Evolutionary conservation across 2,329 filamentous ascomycete species (phyloP), one percentile per base, ranked within the genome.

Genomic region (Sordariomycetes sp.): DNA sequence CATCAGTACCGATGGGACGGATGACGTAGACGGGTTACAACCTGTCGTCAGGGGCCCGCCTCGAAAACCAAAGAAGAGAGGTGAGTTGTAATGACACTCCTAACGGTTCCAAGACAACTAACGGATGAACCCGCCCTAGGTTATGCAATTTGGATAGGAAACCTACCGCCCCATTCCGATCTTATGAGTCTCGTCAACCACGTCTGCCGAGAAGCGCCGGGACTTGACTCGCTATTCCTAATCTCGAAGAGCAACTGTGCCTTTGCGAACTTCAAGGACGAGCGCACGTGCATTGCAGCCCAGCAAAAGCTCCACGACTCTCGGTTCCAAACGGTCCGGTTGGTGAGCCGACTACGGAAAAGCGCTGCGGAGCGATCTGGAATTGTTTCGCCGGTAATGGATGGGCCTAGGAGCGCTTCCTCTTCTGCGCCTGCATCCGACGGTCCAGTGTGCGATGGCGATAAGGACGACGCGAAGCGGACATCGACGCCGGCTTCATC

Each of bases 221-320:
- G 90, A 1, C 82, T 97, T 24, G 88, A 96, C 67, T 96, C 90
- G 53, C 75, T 97, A 0, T 96, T 97, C 63, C 74, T 97, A 39
- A 97, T 97, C 48, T 92, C 91, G 0, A 96, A 96, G 69, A 96
- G 91, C 68, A 96, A 96, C 67, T 97, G 92, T 66, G 92, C 91
- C 0, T 97, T 97, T 72, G 90, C 95, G 62, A 97, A 97, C 66
- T 97, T 95, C 68, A 88, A 85, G 61, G 87, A 89, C 55, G 90
- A 96, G 64, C 72, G 76, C 2, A 82, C 84, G 5, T 96, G 90
- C 66, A 72, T 80, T 7, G 77, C 81, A 10, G 92, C 92, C 0
- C 89, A 96, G 74, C 79, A 84, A 52, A 84, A 89, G 62, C 86
- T 97, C 52, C 90, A 97, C 68, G 91, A 97, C 65, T 95, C 90